Base-by-base conservation (phyloP, 2,329 filamentous ascomycete species). In the Ceratocystis eucalypticola region DNA sequence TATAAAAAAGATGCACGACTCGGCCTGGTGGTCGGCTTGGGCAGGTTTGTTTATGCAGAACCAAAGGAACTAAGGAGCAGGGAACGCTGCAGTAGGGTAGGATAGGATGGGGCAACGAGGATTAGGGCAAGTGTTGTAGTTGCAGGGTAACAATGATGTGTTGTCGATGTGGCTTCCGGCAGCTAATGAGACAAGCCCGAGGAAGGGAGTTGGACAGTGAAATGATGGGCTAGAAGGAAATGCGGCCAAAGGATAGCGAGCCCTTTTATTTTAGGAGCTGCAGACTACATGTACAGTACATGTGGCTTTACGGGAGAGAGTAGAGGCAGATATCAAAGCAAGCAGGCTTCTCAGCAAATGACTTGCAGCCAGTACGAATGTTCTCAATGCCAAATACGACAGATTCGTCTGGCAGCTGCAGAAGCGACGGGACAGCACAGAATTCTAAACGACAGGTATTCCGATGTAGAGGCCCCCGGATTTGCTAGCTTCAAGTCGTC, bases 1-100 rank as follows among this genome's bases (percentile, higher is more conserved):
- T 57, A 57, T 57, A 57, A 57, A 20, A 41, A 30, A 57, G 28
- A 57, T 57, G 53, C 53, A 28, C 25, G 53, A 57, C 53, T 57
- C 53, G 53, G 53, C 5, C 22, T 33, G 22, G 53, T 25, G 30
- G n/a, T 22, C 22, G 48, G 22, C 28, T 57, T 57, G 28, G 53
- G 53, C 53, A 17, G 53, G 53, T 57, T 57, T 30, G 53, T 57
- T 57, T 57, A 57, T 57, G 28, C 53, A 53, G 48, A 25, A 22
- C n/a, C 48, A 28, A 28, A 33, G 28, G 53, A 57, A 33, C 53
- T 17, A 30, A 17, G 37, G 53, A 57, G 17, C 53, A 57, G 53
- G 53, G 53, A 57, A 57, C 30, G 17, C 53, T 17, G 53, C 48
- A 50, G 48, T 8, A 50, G 48, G 3, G 48, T 22, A 48, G 46